Conservation (phyloP, 768 basidiomycete genomes). For the Inosperma sp. region DNA sequence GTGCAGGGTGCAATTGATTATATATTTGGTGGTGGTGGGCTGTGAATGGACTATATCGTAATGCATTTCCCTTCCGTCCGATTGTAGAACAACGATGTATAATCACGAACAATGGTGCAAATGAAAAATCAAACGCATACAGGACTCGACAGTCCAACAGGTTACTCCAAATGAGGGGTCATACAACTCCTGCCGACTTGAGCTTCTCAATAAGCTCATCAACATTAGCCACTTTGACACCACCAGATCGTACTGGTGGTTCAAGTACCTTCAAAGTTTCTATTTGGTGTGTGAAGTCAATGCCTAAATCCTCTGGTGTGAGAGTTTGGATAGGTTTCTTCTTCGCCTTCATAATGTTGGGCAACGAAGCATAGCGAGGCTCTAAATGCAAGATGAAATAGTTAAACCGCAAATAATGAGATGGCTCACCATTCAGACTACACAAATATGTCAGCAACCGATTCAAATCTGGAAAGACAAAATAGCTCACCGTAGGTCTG, state of each 20-base stretch:
- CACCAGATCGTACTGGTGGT: slow-evolving; percentile 86
- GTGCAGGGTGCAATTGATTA: slow-evolving; percentile 92
- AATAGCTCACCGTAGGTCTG: slow-evolving; percentile 75
- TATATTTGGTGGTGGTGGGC: slow-evolving; percentile 76
- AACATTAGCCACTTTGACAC: slow-evolving; percentile 85
- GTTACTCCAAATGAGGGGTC: too few species aligned
- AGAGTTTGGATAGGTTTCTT: slow-evolving; percentile 93
- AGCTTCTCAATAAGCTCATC: slow-evolving; percentile 88
- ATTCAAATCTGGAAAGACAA: neutral
- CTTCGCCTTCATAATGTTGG: slow-evolving; percentile 99
- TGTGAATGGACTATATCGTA: slow-evolving; percentile 31
- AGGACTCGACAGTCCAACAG: too few species aligned
- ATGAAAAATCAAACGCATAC: too few species aligned
- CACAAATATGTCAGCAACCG: neutral
- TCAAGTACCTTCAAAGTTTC: slow-evolving; percentile 87
- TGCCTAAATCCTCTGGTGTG: slow-evolving; percentile 68
- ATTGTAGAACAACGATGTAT: too few species aligned
- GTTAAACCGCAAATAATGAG: neutral
- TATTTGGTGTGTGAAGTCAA: slow-evolving; percentile 78
- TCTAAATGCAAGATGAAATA: slow-evolving; percentile 41
- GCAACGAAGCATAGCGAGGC: slow-evolving; percentile 95
- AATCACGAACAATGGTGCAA: too few species aligned
- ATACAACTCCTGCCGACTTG: slow-evolving; percentile 76
- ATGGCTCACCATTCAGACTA: slow-evolving; percentile 66
- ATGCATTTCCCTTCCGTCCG: too few species aligned